Base-by-base conservation (phyloP, 1,284 basidiomycete species). In the Irpex lacteus region DNA sequence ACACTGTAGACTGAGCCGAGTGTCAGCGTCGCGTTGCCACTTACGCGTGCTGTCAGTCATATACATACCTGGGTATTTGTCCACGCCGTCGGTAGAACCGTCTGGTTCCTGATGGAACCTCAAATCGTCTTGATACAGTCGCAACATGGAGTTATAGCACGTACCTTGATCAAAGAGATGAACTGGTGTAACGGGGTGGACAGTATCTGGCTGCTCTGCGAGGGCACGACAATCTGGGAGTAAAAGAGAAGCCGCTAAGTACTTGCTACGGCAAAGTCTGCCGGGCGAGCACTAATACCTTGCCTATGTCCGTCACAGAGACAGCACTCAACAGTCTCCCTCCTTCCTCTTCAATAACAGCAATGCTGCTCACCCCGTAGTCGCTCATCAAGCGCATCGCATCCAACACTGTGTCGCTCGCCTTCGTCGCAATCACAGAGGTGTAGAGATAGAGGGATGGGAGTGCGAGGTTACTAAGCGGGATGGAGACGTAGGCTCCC, bases 371-470 rank as follows among this genome's bases (percentile, higher is more conserved):
- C 44, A 92, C 90, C 19, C 91, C 91, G 71, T 88, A 83, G 67
- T 91, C 88, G 70, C 89, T 91, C 91, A 92, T 92, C 36, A 89
- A 77, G 64, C 79, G 83, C 91, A 92, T 92, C 4, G 90, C 90
- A 73, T 91, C 87, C 38, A 92, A 77, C 18, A 92, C 86, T 19
- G 81, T 80, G 3, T 84, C 82, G 18, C 77, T 80, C 50, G 88
- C 84, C 5, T 80, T 80, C 7, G 85, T 76, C 4, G 87, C 82
- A 8, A 92, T 77, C 15, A 92, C 87, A 1, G 85, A 81, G 3
- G 80, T 70, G 68, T 86, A 84, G 34, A 91, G 78, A 68, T 86
- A 81, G 5, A 92, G 73, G 3, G 88, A 90, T 18, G 90, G 88
- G 13, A 92, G 81, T 3, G 83, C 77, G n/a, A 89, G 76, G 2